Evolutionary conservation across 768 basidiomycete species (phyloP).

Genomic region (Termitomyces sp.): DNA sequence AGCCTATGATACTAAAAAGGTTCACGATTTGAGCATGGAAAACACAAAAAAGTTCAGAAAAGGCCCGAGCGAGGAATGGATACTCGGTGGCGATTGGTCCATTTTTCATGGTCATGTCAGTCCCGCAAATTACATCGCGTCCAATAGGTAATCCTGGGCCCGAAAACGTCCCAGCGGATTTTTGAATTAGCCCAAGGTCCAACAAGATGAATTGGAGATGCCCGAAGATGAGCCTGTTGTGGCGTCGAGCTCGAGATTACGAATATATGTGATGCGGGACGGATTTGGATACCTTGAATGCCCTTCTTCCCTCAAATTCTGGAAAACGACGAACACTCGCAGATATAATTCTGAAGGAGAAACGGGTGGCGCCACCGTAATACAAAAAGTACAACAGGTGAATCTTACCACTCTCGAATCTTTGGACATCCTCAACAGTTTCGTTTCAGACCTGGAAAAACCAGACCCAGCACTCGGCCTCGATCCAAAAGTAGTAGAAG

Average conservation of each 20-base stretch:
- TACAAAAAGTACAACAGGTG: conserved; percentile 62
- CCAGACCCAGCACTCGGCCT: conserved; percentile 85
- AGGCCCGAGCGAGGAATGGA: conserved; percentile 44
- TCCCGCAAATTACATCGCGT: conserved; percentile 5
- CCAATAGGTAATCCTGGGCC: conserved; percentile 64
- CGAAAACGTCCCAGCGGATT: conserved; percentile 81
- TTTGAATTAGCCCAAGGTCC: conserved; percentile 89
- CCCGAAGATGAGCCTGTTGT: conserved; percentile 39
- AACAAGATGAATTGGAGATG: conserved; percentile 85
- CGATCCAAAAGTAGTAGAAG: conserved; percentile 88
- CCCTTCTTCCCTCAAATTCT: conserved; percentile 70
- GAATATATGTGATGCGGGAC: conserved; percentile 30
- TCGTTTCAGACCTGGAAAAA: conserved; percentile 39
- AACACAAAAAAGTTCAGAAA: conserved; percentile 58
- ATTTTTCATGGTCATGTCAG: conserved; percentile 14
- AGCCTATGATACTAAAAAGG: no score
- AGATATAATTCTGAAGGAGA: conserved; percentile 88
- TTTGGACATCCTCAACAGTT: background rate
- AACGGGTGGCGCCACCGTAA: conserved; percentile 46
- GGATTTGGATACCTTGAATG: conserved; percentile 87
- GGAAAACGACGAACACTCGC: conserved; percentile 84
- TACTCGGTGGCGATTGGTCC: conserved; percentile 43
- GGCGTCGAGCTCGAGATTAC: conserved; percentile 28
- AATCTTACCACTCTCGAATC: background rate
- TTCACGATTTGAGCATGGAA: no score